Evolutionary conservation across 2,329 filamentous ascomycete species (phyloP).

Genomic region (Knufia fluminis): DNA sequence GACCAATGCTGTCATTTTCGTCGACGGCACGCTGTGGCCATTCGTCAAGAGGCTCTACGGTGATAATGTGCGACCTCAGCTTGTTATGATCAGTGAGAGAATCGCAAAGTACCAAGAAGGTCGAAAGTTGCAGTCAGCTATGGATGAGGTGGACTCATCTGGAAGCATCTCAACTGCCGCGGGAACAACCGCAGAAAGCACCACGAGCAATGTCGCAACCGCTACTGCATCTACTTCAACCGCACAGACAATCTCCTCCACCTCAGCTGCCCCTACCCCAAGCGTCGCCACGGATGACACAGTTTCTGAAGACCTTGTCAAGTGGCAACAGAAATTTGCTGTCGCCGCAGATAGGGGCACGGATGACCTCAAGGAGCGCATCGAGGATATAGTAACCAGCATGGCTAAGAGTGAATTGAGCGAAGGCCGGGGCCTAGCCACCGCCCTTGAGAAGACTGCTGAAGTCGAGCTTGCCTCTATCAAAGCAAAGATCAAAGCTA

Average conservation of each 20-base stretch:
- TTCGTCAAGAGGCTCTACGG: constrained; percentile 70
- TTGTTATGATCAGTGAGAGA: constrained; percentile 82
- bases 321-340: constrained; percentile 83
- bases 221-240: not conserved
- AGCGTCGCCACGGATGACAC: constrained; percentile 36
- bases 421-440: constrained; percentile 57
- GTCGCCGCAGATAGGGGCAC: constrained; percentile 74
- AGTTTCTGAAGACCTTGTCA: constrained; percentile 67
- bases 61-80: constrained; percentile 89
- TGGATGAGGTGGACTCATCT: constrained; percentile 46
- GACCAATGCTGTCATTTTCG: constrained; percentile 59
- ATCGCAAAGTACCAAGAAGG: constrained; percentile 58
- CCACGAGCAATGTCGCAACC: constrained; percentile 11
- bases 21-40: constrained; percentile 72
- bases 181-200: constrained; percentile 19
- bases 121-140: constrained; percentile 51
- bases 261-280: constrained; percentile 14
- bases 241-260: not conserved
- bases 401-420: constrained; percentile 58
- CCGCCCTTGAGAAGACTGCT: constrained; percentile 59
- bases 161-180: constrained; percentile 21
- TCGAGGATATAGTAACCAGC: constrained; percentile 56
- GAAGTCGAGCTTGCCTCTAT: constrained; percentile 55
- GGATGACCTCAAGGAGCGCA: constrained; percentile 55
- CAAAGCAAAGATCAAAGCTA: constrained; percentile 55